Base-by-base conservation (phyloP, 176 grass and related monocot species). In the Metroxylon sagu region DNA sequence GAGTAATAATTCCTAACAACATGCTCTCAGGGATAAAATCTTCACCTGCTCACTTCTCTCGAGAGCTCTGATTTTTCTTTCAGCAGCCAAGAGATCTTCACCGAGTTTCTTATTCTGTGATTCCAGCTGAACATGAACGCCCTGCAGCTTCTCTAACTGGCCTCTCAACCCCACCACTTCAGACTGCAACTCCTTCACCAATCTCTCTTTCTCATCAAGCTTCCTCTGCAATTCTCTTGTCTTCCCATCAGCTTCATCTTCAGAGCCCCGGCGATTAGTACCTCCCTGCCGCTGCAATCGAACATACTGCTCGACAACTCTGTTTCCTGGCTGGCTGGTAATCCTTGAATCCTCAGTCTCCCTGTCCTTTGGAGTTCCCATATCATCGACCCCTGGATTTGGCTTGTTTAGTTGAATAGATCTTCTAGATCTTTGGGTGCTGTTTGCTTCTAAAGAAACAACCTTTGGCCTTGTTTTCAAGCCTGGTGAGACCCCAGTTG, bases 141-240 rank as follows among this genome's bases (percentile, higher is more conserved):
- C 74, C 62, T 65, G 81, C 59, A 89, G 74, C 63, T 72, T 74
- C 71, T 85, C 62, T 71, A 89, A 23, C 81, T 85, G 69, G 50
- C 28, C 57, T 52, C 29, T 67, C 28, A 89, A 59, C 26, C 49
- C 57, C 39, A 73, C 53, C 49, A 69, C 74, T 71, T 89, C 81
- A 48, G 10, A 56, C 18, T 61, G 72, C 57, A 83, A 59, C 19
- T 63, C 59, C 18, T 30, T 70, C 52, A 49, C 56, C 76, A 76
- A 60, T 50, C 71, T 61, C 59, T 83, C 71, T 7, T 68, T 56
- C 66, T 51, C 56, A n/a, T 74, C 77, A 68, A 73, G 29, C 35
- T 62, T 83, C 51, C 29, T 77, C 48, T 30, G 26, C 57, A 74
- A 25, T 35, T 56, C 62, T 57, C 48, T 19, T 52, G 21, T 48